A percentile compares a stretch with the other conserved stretches of the same genome.
phyloP scores from a whole-genome alignment of 345 rosid genomes.

The Aegle marmelos region DNA sequence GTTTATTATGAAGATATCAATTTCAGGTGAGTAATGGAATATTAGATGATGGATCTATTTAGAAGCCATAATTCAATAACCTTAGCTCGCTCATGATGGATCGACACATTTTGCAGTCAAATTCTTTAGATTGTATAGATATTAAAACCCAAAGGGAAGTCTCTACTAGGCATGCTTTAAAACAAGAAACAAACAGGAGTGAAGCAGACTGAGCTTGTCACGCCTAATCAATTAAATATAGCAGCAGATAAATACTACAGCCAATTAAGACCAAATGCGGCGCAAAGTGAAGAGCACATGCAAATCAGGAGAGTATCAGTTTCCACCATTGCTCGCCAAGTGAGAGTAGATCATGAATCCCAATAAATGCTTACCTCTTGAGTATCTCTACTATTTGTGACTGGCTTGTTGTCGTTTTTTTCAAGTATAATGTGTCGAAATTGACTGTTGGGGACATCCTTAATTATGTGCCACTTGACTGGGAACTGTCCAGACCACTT shows the following conservation, averaged over 20 bases:
- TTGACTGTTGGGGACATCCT: slow-evolving; percentile 81
- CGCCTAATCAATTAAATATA: not conserved
- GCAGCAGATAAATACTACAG: not conserved
- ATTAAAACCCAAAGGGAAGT: not conserved
- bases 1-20: not conserved
- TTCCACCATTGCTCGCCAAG: not conserved
- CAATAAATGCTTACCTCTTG: slow-evolving; percentile 61
- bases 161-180: not conserved
- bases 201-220: not conserved
- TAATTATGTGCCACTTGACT: slow-evolving; percentile 76
- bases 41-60: not conserved
- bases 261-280: not conserved
- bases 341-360: not conserved
- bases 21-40: not conserved
- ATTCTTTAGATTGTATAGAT: not conserved
- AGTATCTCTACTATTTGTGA: slow-evolving; percentile 88
- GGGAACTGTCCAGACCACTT: slow-evolving; percentile 91
- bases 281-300: not conserved
- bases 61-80: not conserved
- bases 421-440: slow-evolving; percentile 75
- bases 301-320: slow-evolving; percentile 2
- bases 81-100: not conserved
- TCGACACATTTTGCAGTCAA: not conserved
- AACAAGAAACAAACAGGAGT: not conserved
- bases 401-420: slow-evolving; percentile 84